phyloP scores from a whole-genome alignment of 768 basidiomycete genomes.

The Suillus americanus region DNA sequence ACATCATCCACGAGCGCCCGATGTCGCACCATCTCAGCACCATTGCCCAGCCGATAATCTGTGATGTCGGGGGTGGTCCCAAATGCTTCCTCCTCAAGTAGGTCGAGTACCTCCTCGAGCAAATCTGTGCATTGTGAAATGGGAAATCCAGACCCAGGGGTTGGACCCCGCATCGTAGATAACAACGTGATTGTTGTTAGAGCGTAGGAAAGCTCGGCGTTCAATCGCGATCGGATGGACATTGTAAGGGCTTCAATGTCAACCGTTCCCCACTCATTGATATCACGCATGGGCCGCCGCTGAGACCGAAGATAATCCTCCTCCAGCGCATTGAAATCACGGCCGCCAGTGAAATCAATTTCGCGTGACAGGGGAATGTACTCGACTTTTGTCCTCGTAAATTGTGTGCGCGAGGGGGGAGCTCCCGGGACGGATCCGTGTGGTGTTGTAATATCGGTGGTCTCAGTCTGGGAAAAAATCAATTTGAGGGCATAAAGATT shows the following conservation, averaged over 20 bases:
- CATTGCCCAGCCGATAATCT: slow-evolving; percentile 27
- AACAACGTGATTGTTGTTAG: slow-evolving; percentile 84
- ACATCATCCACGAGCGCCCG: slow-evolving; percentile 60
- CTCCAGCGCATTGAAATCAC: slow-evolving; percentile 70
- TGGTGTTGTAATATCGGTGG: slow-evolving; percentile 8
- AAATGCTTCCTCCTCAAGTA: slow-evolving; percentile 83
- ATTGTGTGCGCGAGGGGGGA: slow-evolving; percentile 44
- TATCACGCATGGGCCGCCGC: slow-evolving; percentile 61
- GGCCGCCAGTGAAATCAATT: slow-evolving; percentile 75
- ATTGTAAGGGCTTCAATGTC: slow-evolving; percentile 94
- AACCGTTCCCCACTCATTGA: slow-evolving; percentile 84
- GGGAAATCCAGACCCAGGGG: slow-evolving; percentile 62
- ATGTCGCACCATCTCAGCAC: slow-evolving; percentile 55
- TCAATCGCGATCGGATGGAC: slow-evolving; percentile 84
- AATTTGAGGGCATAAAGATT: slow-evolving; percentile 9
- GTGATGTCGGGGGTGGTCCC: slow-evolving; percentile 39
- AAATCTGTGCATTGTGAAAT: slow-evolving; percentile 77
- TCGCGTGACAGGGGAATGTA: slow-evolving; percentile 82
- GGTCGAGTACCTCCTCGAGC: slow-evolving; percentile 82
- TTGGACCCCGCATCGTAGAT: slow-evolving; percentile 70
- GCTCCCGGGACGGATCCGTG: slow-evolving; percentile 29
- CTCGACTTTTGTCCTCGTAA: slow-evolving; percentile 79
- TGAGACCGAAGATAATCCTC: slow-evolving; percentile 54
- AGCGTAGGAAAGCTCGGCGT: slow-evolving; percentile 85
- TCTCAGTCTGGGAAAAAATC: slow-evolving; percentile 5